These are phyloP conservation scores for Bidens hawaiensis DNA, from an alignment of 140 eudicot genomes.

Conservation along the genomic window DNA sequence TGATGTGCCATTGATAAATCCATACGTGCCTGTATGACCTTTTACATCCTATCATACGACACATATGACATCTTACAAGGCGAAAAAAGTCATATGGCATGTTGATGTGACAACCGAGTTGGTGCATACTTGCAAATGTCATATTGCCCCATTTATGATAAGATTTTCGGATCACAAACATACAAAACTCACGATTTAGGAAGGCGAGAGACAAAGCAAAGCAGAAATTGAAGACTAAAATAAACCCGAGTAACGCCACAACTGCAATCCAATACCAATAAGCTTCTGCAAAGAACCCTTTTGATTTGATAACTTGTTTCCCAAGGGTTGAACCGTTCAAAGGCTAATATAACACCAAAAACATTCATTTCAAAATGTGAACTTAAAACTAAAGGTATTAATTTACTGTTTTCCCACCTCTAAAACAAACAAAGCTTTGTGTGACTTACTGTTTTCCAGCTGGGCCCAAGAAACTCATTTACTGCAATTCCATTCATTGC, in stretches of 20 bases:
- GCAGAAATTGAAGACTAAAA: slow-evolving; percentile 4
- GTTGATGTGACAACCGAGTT: no score
- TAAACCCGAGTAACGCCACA: neutral
- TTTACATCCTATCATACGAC: no score
- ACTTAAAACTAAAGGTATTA: neutral
- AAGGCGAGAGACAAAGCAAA: slow-evolving; percentile 8
- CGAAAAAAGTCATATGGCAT: no score
- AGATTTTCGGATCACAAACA: neutral
- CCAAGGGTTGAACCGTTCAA: slow-evolving; percentile 1
- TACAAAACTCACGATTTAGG: neutral
- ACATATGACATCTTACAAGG: no score
- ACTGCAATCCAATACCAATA: slow-evolving; percentile 14
- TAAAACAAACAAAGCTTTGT: neutral
- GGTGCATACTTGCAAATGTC: no score
- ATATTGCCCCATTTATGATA: neutral
- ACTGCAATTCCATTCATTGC: no score
- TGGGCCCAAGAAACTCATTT: no score
- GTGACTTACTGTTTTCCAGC: no score
- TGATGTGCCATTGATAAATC: no score
- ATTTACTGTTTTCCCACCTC: neutral
- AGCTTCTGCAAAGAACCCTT: slow-evolving; percentile 14
- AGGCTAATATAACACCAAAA: slow-evolving; percentile 12
- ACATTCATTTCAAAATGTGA: neutral
- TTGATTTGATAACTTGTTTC: neutral
- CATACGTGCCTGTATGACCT: no score